A percentile compares a stretch with the other conserved stretches of the same genome.
These are phyloP conservation scores for Trametes polyzona DNA, from an alignment of 1,284 basidiomycete species.

Conservation along the genomic window DNA sequence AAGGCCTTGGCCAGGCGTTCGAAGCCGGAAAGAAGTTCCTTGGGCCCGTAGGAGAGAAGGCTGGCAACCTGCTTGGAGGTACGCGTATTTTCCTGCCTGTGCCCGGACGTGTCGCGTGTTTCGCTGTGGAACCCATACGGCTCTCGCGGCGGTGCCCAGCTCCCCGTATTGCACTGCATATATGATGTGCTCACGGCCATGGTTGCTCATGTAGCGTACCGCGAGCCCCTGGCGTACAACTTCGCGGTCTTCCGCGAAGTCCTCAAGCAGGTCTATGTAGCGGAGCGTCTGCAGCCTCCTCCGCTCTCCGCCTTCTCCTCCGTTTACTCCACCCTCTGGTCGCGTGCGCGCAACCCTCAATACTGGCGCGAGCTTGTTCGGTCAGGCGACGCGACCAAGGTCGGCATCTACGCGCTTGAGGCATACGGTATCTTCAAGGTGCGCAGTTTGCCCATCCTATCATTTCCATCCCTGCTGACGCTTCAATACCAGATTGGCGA, in stretches of 20 bases:
- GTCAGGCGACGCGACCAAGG: slow-evolving; percentile 79
- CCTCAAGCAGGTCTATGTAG: slow-evolving; percentile 89
- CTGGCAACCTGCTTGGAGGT: slow-evolving; percentile 70
- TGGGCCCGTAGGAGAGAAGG: slow-evolving; percentile 63
- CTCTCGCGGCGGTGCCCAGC: too few relatives aligned
- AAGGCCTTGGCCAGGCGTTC: slow-evolving; percentile 56
- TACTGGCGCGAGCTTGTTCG: slow-evolving; percentile 75
- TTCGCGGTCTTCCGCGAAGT: slow-evolving; percentile 83
- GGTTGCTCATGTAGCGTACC: slow-evolving; percentile 72
- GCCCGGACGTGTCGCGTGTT: not conserved
- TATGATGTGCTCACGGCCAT: too few relatives aligned
- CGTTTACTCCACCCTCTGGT: slow-evolving; percentile 79
- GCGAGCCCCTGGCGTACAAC: slow-evolving; percentile 85
- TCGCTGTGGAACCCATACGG: too few relatives aligned
- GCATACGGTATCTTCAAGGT: slow-evolving; percentile 89
- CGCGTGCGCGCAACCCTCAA: slow-evolving; percentile 62
- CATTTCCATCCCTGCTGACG: not conserved
- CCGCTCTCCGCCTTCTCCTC: slow-evolving; percentile 64
- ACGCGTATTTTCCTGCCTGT: slow-evolving; percentile 34
- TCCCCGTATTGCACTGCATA: too few relatives aligned
- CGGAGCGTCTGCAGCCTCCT: slow-evolving; percentile 88
- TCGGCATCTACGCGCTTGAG: slow-evolving; percentile 88
- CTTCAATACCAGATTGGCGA: slow-evolving; percentile 77
- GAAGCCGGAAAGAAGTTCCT: slow-evolving; percentile 57
- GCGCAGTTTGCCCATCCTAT: slow-evolving; percentile 23